Evolutionary conservation across 371 early-diverging fungal species (phyloP), one percentile per base, ranked within the genome.

Genomic region (Gilbertella persicaria): DNA sequence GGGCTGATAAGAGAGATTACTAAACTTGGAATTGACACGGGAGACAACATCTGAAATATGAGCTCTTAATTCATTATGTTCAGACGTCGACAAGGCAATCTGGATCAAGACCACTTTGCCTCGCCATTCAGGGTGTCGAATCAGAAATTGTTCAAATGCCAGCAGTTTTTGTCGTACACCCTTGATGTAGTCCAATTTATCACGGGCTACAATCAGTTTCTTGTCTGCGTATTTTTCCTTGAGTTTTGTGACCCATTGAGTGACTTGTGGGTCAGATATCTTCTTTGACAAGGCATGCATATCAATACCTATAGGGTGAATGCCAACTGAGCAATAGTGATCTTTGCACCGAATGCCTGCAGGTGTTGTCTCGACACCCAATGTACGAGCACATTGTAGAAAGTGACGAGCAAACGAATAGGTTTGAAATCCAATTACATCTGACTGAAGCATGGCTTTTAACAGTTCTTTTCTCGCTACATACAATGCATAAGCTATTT

Each of bases 171-270:
- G 97, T 26, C 92, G 88, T 19, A 99, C 94, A 20, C 99, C 99
- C 67, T 99, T 99, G 53, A 98, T 94, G 49, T 90, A 92, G 75
- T 99, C 99, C 30, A 98, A 80, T 73, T 99, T 97, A 73, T 99
- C 99, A 12, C 99, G 84, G 1, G 98, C 85, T 30, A 99, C 86
- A 60, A 99, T 85, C 37, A 99, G 66, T 47, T 86, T 84, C 78
- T 91, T 93, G 30, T 86, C 91, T 23, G 83, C 78, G 64, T 93
- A 97, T 59, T 84, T 87, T 45, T 93, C 87, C 47, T 79, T 77
- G 20, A 95, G 66, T 26, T 87, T 78, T 21, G 80, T 71, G 19
- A 92, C 79, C 73, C 86, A 86, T 45, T 88, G 85, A 24, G 70
- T 69, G 4, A 95, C 94, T 8, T 85, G 85, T 6, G 88, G 84